Conservation (phyloP, 2,329 filamentous ascomycete species). For the Metarhizium brunneum region DNA sequence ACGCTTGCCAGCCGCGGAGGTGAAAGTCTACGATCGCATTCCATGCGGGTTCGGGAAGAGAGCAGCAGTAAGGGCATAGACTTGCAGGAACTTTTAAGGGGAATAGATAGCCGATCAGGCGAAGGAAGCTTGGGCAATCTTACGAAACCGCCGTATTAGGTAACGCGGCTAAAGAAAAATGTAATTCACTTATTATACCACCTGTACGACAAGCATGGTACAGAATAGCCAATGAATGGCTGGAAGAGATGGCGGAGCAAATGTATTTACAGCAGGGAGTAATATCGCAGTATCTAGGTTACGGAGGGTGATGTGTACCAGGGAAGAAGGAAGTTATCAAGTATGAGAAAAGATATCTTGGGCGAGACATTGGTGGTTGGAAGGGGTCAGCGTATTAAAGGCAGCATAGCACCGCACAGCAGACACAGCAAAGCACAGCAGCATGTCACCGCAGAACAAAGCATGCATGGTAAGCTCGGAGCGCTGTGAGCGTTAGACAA, state of each 20-base stretch:
- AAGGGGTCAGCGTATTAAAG: background rate
- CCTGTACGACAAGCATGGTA: background rate
- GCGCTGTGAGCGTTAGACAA: constrained; percentile 1
- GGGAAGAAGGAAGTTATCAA: background rate
- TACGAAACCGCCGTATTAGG: constrained; percentile 40
- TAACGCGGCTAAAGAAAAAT: background rate
- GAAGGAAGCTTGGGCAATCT: constrained; percentile 37
- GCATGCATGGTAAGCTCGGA: background rate
- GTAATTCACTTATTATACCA: background rate
- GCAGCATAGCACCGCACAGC: background rate
- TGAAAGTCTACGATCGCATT: constrained; percentile 26
- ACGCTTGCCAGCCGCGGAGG: constrained; percentile 33
- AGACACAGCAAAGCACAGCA: background rate
- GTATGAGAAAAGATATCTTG: background rate
- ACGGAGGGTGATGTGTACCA: background rate
- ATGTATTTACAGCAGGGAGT: background rate
- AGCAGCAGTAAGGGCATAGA: constrained; percentile 28
- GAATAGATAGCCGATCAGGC: constrained; percentile 38
- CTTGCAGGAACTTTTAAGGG: constrained; percentile 38
- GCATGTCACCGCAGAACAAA: background rate
- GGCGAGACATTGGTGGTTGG: too few species aligned
- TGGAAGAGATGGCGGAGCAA: background rate
- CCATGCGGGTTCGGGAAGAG: constrained; percentile 23
- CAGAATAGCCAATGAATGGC: background rate
- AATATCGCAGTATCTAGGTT: background rate